Conservation (phyloP, 1,139 yeast genomes). For the Saccharomycopsis crataegensis region DNA sequence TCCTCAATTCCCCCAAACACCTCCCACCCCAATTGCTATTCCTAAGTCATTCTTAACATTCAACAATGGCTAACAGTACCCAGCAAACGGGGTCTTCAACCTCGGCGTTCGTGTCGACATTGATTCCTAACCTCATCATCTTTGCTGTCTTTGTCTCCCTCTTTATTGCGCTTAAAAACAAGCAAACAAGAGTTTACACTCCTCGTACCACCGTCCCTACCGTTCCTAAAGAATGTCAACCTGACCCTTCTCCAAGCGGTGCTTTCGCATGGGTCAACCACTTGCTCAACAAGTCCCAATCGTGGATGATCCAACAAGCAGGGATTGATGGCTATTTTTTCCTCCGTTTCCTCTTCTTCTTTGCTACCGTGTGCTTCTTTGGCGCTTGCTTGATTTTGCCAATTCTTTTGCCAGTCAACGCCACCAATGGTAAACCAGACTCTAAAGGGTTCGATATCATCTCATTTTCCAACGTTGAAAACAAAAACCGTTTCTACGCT, state of each 20-base stretch:
- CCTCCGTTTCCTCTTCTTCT: conserved; percentile 46
- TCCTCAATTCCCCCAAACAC: too few species aligned
- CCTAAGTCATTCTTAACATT: too few species aligned
- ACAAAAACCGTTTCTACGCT: conserved; percentile 66
- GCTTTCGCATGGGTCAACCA: conserved; percentile 56
- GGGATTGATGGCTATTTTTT: conserved; percentile 74
- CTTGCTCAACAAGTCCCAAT: conserved; percentile 51
- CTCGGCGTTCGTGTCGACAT: conserved; percentile 55
- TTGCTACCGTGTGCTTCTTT: conserved; percentile 33
- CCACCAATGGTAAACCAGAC: conserved; percentile 46
- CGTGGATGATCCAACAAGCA: conserved; percentile 60
- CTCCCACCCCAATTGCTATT: too few species aligned
- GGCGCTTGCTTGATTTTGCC: conserved; percentile 45
- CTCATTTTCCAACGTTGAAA: conserved; percentile 63
- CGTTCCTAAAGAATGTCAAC: conserved; percentile 52
- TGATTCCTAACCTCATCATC: conserved; percentile 47
- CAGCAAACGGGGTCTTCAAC: conserved; percentile 40
- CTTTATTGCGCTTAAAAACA: conserved; percentile 48
- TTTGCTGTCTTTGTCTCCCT: conserved; percentile 46
- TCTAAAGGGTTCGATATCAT: conserved; percentile 65
- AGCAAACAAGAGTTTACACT: conserved; percentile 55
- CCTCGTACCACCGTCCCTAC: conserved; percentile 56
- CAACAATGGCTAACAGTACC: background rate
- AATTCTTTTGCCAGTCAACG: conserved; percentile 58
- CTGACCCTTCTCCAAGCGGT: conserved; percentile 56